Evolutionary conservation across 352 stramenopile genomes (phyloP), one percentile per base, ranked within the genome.

Genomic region (Phytopythium montanum): DNA sequence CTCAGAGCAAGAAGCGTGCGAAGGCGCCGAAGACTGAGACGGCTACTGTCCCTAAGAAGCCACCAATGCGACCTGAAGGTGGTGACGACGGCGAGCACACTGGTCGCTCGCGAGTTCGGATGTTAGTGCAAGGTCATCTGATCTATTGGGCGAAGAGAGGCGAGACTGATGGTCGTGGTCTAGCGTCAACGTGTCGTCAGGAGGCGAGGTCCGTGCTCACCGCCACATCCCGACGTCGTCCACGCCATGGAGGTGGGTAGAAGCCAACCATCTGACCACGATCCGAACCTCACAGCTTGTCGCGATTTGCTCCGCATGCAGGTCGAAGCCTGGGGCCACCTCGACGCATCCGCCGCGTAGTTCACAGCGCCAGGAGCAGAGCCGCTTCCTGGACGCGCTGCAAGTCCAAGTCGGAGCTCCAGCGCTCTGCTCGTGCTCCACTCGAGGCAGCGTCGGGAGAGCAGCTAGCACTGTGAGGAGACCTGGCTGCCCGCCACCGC

Each of bases 201-300:
- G 73, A 0, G 70, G 64, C 28, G 70, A 79, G 41, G 64, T 76
- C 21, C 63, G 60, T 34, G 61, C 68, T 14, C 70, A 82, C 62
- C 75, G 73, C 23, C 65, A 79, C 49, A 51, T 60, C 19, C 55
- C 64, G 19, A 61, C 59, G 34, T 72, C 75, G 3, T 75, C 73
- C 7, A 87, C 75, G 4, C 75, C 80, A 28, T 90, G 80, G 80
- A 73, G 80, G 68, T 86, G 50, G n/a, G n/a, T n/a, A n/a, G n/a
- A n/a, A n/a, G n/a, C n/a, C n/a, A n/a, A n/a, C n/a, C n/a, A n/a
- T n/a, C n/a, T n/a, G n/a, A n/a, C n/a, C n/a, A n/a, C n/a, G n/a
- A n/a, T n/a, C n/a, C n/a, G n/a, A n/a, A n/a, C n/a, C n/a, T 42
- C 19, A 45, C 33, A 38, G 5, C 33, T 3, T 38, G 5, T 38